Evolutionary conservation across 371 early-diverging fungal genomes (phyloP).

Genomic region (Mucor velutinosus): DNA sequence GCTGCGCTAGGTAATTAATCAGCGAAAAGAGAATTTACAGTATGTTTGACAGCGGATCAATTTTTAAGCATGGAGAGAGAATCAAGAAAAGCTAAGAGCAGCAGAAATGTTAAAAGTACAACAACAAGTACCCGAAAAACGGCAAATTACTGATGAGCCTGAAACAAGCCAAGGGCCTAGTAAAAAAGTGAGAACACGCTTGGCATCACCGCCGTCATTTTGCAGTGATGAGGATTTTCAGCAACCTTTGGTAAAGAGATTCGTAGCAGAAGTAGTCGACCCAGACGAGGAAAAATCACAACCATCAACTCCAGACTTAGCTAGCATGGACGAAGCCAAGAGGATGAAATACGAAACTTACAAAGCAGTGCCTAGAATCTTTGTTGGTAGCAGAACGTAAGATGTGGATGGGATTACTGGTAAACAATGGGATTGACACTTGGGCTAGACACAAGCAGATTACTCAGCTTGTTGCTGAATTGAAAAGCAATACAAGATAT

Average conservation of each 20-base stretch:
- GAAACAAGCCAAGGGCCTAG: background rate
- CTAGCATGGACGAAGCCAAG: conserved; percentile 10
- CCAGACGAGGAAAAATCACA: background rate
- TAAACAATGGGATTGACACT: background rate
- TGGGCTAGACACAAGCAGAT: conserved; percentile 58
- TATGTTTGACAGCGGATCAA: background rate
- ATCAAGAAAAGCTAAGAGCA: conserved; percentile 17
- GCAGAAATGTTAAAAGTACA: background rate
- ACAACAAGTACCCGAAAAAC: too few relatives aligned
- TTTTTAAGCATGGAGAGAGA: conserved; percentile 26
- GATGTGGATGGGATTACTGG: background rate
- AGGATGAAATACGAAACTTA: conserved; percentile 16
- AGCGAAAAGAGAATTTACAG: background rate
- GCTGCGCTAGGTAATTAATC: conserved; percentile 45
- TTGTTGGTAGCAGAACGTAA: conserved; percentile 62
- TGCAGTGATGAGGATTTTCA: conserved; percentile 35
- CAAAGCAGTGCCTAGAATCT: conserved; percentile 32
- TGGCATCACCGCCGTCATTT: background rate
- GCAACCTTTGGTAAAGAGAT: conserved; percentile 7
- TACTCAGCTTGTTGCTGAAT: conserved; percentile 54
- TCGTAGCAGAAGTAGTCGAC: background rate
- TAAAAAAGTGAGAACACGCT: background rate
- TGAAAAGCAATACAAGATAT: conserved; percentile 55
- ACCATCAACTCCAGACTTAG: background rate
- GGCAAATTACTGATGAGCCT: background rate